Evolutionary conservation across 169 alveolate species (phyloP), one percentile per base, ranked within the genome.

Genomic region (Plasmodium cynomolgi): DNA sequence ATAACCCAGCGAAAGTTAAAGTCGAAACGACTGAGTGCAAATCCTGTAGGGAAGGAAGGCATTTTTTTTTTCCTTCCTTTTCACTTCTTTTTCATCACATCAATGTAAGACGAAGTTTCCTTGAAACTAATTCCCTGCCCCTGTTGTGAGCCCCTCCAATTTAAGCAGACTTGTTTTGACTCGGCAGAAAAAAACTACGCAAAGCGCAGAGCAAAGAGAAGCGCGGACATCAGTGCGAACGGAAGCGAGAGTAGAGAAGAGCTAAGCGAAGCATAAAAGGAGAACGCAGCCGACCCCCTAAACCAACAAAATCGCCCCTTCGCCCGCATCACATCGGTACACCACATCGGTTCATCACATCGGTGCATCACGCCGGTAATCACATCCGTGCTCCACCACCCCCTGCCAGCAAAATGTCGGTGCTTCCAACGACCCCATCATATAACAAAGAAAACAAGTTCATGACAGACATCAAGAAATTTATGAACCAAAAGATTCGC

Each of bases 401-500:
- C 54, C 47, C 93, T 83, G 82, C 83, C 8, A 93, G 84, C 9
- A 95, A 68, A 75, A 83, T 86, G 92, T 84, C 92, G 33, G 73
- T 54, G 50, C 73, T 81, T 74, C 91, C 91, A 41, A 77, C 86
- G 26, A 62, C 81, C 71, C 68, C 91, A 82, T 75, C 84, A 93
- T 44, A 92, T 31, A 82, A 91, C 47, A 96, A 96, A 81, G 98
- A 97, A 74, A 96, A 95, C 71, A 97, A 97, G 88, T 96, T 97
- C 91, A 97, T 97, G 83, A 95, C 96, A 73, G 97, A 97, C 94
- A 95, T 97, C 33, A 93, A 96, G 83, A 95, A 92, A 75, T 97
- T 95, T 80, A 95, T 97, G 83, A 97, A 97, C 96, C 96, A 96
- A 92, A 92, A 95, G 92, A 97, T 97, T 68, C 95, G 97, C 90